These are phyloP conservation scores for Starmerella bombi DNA, from an alignment of 805 yeast genomes.

Conservation along the genomic window DNA sequence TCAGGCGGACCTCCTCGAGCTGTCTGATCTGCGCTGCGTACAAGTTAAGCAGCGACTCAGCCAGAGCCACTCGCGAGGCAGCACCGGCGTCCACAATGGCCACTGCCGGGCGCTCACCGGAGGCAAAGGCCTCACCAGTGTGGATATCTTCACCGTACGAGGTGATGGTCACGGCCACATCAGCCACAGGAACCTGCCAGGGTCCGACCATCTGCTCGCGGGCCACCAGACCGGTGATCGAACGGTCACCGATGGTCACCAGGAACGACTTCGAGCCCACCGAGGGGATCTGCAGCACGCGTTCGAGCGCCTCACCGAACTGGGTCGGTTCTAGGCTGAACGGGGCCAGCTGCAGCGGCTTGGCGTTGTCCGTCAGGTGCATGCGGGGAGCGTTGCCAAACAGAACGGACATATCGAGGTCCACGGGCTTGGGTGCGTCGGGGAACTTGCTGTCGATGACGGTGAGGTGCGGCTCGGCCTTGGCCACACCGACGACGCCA, in stretches of 20 bases:
- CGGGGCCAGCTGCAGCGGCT: conserved; percentile 36
- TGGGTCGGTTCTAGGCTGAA: conserved; percentile 21
- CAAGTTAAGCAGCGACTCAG: conserved; percentile 80
- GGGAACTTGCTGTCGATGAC: conserved; percentile 66
- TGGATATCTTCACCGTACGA: conserved; percentile 64
- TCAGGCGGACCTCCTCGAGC: conserved; percentile 62
- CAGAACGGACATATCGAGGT: conserved; percentile 83
- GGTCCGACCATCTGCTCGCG: conserved; percentile 99
- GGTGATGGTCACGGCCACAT: conserved; percentile 90
- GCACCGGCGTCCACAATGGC: conserved; percentile 83
- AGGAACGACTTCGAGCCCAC: conserved; percentile 92
- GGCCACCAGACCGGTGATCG: conserved; percentile 93
- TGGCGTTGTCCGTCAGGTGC: conserved; percentile 61
- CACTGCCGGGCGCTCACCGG: conserved; percentile 90
- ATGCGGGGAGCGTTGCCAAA: conserved; percentile 97
- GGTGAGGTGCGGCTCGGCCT: conserved; percentile 67
- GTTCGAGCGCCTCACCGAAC: conserved; percentile 53
- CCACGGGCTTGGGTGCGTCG: conserved; percentile 63
- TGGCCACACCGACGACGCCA: conserved; percentile 92
- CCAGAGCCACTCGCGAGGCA: conserved; percentile 89
- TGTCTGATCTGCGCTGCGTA: conserved; percentile 79
- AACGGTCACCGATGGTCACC: conserved; percentile 95
- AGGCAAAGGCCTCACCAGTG: conserved; percentile 95
- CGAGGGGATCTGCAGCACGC: conserved; percentile 80
- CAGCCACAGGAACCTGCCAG: conserved; percentile 99